Conservation (phyloP, 371 early-diverging fungal genomes). For the Mucor indicus region DNA sequence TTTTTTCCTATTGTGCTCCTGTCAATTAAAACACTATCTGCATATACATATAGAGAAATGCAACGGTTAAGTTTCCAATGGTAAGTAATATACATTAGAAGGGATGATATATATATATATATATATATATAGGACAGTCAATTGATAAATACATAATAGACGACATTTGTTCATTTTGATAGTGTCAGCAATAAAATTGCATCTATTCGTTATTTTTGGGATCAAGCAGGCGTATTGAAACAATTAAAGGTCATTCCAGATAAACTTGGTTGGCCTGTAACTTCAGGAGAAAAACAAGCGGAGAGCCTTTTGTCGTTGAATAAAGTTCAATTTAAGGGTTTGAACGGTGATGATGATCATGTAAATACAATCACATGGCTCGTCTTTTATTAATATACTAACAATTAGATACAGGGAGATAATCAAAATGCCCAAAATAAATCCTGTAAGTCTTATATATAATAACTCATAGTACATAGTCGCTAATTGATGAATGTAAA, state of each 20-base stretch:
- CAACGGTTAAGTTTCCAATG: conserved; percentile 33
- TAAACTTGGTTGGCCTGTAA: no score
- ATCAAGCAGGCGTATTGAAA: conserved; percentile 43
- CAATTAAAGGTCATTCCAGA: conserved; percentile 35
- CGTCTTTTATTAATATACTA: no score
- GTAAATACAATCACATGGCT: no score
- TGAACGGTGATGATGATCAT: conserved; percentile 15
- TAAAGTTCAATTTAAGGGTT: conserved; percentile 8
- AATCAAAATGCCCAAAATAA: no score
- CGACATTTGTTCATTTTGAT: conserved; percentile 35
- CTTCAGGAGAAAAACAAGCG: conserved; percentile 30
- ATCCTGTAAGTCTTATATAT: no score
- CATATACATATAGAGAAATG: conserved; percentile 36
- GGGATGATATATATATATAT: not conserved
- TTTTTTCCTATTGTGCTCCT: not conserved
- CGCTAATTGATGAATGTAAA: no score
- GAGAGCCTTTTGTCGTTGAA: conserved; percentile 23
- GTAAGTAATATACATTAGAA: conserved; percentile 15
- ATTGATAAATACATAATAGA: no score
- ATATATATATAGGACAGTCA: no score
- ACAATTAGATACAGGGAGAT: no score
- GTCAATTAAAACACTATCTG: no score
- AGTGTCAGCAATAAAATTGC: conserved; percentile 21
- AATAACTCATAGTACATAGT: no score
- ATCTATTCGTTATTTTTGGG: conserved; percentile 40